These are phyloP conservation scores for Aureobasidium sp. DNA, from an alignment of 2,329 filamentous ascomycete genomes.

Conservation along the genomic window DNA sequence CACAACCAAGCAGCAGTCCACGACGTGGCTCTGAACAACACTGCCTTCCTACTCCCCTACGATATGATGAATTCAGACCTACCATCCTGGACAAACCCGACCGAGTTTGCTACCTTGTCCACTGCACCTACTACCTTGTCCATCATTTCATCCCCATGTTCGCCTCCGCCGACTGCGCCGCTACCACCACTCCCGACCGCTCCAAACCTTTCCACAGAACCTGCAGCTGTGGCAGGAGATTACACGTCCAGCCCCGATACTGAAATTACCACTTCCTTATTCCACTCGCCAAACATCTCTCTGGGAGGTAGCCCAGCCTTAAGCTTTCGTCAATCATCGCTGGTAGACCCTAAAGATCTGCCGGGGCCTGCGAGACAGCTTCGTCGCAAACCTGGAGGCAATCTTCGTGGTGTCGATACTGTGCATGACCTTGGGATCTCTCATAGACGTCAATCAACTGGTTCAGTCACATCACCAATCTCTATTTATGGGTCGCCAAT, in stretches of 20 bases:
- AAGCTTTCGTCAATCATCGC: constrained; percentile 7
- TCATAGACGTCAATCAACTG: constrained; percentile 40
- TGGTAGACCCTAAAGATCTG: background rate
- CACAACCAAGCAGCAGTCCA: background rate
- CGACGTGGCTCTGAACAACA: constrained; percentile 3
- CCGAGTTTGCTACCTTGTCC: background rate
- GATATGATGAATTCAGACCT: background rate
- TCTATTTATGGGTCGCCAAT: constrained; percentile 5
- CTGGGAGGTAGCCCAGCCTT: background rate
- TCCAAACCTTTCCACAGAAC: no score
- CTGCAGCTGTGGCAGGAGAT: background rate
- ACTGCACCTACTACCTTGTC: background rate
- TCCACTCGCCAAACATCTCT: background rate
- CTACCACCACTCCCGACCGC: background rate
- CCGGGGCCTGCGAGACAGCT: constrained; percentile 28
- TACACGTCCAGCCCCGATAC: background rate
- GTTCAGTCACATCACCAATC: constrained; percentile 25
- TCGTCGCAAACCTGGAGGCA: constrained; percentile 40
- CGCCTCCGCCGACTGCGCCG: constrained; percentile 1
- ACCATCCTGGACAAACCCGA: background rate
- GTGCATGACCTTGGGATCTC: constrained; percentile 37
- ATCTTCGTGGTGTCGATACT: constrained; percentile 39
- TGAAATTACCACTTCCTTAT: background rate
- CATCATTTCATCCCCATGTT: background rate
- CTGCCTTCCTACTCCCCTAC: constrained; percentile 3